Conservation (phyloP, 1,284 basidiomycete species). For the Ustilago nuda region DNA sequence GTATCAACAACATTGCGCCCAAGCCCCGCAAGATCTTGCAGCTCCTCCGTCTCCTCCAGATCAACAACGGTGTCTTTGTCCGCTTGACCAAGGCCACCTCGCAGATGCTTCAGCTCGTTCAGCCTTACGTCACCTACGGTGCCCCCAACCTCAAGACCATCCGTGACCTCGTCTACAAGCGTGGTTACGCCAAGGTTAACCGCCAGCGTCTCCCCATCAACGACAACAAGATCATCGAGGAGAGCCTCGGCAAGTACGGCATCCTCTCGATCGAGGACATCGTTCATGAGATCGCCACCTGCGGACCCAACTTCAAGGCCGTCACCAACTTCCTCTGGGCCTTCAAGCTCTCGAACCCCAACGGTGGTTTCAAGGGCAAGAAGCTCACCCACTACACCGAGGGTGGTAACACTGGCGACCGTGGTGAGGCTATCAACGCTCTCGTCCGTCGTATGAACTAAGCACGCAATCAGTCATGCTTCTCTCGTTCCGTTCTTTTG, state of each 20-base stretch:
- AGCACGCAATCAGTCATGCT: slow-evolving; percentile 16
- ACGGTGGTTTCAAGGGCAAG: slow-evolving; percentile 93
- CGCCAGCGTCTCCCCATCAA: slow-evolving; percentile 96
- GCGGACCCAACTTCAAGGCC: slow-evolving; percentile 99
- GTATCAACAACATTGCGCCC: slow-evolving; percentile 99
- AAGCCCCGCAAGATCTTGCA: slow-evolving; percentile 99
- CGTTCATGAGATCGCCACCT: slow-evolving; percentile 95
- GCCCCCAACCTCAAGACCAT: slow-evolving; percentile 96
- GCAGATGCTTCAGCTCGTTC: slow-evolving; percentile 97
- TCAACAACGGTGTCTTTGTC: slow-evolving; percentile 99
- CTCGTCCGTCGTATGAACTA: slow-evolving; percentile 89
- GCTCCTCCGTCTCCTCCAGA: slow-evolving; percentile 96
- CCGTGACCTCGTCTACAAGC: slow-evolving; percentile 99
- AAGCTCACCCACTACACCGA: slow-evolving; percentile 82
- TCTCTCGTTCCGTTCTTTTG: not conserved
- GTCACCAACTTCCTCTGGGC: slow-evolving; percentile 90
- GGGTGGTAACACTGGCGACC: slow-evolving; percentile 87
- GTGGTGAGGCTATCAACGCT: slow-evolving; percentile 95
- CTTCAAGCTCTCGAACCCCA: slow-evolving; percentile 99
- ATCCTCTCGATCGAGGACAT: slow-evolving; percentile 98
- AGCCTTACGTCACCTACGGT: slow-evolving; percentile 90
- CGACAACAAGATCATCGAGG: slow-evolving; percentile 94
- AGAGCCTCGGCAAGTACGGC: slow-evolving; percentile 89
- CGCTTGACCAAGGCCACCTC: slow-evolving; percentile 96
- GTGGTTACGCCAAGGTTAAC: slow-evolving; percentile 98